These are phyloP conservation scores for Cicer cuneatum DNA, from an alignment of 306 rosid species.

Conservation along the genomic window DNA sequence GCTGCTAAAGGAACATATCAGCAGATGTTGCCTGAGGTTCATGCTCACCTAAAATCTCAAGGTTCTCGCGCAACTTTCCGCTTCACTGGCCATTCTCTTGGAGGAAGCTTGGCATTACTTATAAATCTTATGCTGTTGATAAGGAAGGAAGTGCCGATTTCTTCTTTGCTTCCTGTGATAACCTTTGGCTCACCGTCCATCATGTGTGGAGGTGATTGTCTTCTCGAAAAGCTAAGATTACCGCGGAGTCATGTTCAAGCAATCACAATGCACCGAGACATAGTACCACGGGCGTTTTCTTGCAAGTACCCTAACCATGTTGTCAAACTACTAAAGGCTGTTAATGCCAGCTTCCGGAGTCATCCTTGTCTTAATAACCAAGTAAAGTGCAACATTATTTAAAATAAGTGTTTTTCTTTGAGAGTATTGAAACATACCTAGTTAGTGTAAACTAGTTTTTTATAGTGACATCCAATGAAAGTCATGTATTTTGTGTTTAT, in stretches of 20 bases:
- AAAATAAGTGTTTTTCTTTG: conserved; percentile 20
- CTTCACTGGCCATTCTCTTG: conserved; percentile 95
- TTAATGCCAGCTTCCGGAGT: conserved; percentile 78
- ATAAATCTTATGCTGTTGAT: conserved; percentile 89
- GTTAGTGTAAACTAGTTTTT: no score
- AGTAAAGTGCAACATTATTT: conserved; percentile 47
- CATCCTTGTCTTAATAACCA: conserved; percentile 88
- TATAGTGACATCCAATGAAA: no score
- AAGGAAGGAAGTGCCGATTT: conserved; percentile 69
- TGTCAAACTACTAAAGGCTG: conserved; percentile 81
- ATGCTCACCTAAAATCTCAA: conserved; percentile 61
- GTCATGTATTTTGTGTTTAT: no score
- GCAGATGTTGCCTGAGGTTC: conserved; percentile 87
- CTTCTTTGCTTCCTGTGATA: conserved; percentile 90
- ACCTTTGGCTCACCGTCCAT: conserved; percentile 92
- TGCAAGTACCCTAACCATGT: conserved; percentile 90
- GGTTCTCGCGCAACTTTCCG: conserved; percentile 72
- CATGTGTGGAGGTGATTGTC: conserved; percentile 88
- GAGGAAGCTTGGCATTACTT: conserved; percentile 90
- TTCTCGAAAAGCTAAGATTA: conserved; percentile 75
- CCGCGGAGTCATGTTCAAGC: conserved; percentile 81
- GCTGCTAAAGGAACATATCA: conserved; percentile 93
- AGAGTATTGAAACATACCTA: conserved; percentile 44
- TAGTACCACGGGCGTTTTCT: conserved; percentile 94
- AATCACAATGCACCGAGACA: conserved; percentile 89